Evolutionary conservation across 2,329 filamentous ascomycete genomes (phyloP).

Genomic region (Mycosphaerelloides madeirae): DNA sequence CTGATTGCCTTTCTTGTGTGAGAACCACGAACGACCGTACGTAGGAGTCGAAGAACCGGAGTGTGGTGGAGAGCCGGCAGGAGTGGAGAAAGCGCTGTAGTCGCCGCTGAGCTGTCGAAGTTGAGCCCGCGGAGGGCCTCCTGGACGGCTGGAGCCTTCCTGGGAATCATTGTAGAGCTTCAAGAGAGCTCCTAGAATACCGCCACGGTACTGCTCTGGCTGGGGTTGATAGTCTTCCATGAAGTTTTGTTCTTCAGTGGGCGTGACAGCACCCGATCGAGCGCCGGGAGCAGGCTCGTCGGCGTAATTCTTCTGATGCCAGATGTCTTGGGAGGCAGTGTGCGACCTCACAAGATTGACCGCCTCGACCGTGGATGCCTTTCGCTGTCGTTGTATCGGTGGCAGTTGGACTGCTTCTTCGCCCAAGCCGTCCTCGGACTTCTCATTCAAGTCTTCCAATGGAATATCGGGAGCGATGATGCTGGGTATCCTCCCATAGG

Average conservation of each 20-base stretch:
- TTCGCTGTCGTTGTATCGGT: slow-evolving; percentile 18
- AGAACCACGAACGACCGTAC: slow-evolving; percentile 33
- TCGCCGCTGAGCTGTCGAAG: slow-evolving; percentile 25
- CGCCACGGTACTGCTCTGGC: slow-evolving; percentile 65
- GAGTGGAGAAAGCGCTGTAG: slow-evolving; percentile 29
- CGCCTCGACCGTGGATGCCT: slow-evolving; percentile 38
- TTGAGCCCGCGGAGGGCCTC: slow-evolving; percentile 9
- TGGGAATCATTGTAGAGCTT: slow-evolving; percentile 56
- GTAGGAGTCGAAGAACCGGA: slow-evolving; percentile 42
- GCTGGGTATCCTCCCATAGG: slow-evolving; percentile 7
- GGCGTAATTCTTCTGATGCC: slow-evolving; percentile 12
- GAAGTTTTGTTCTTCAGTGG: slow-evolving; percentile 45
- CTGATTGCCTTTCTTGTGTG: slow-evolving; percentile 29
- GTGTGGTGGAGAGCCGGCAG: slow-evolving; percentile 37
- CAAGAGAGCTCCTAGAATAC: slow-evolving; percentile 67
- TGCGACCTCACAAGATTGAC: slow-evolving; percentile 41
- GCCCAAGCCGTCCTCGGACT: slow-evolving; percentile 12
- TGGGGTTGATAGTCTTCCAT: slow-evolving; percentile 59
- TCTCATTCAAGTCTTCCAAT: slow-evolving; percentile 23
- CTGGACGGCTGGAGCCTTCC: slow-evolving; percentile 19
- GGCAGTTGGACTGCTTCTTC: slow-evolving; percentile 13
- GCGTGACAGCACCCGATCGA: slow-evolving; percentile 47
- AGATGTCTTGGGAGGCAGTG: slow-evolving; percentile 23
- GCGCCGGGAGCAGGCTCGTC: slow-evolving; percentile 20
- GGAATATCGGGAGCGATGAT: slow-evolving; percentile 25